These are phyloP conservation scores for Xylariaceae sp. DNA, from an alignment of 2,329 filamentous ascomycete species.

Conservation along the genomic window DNA sequence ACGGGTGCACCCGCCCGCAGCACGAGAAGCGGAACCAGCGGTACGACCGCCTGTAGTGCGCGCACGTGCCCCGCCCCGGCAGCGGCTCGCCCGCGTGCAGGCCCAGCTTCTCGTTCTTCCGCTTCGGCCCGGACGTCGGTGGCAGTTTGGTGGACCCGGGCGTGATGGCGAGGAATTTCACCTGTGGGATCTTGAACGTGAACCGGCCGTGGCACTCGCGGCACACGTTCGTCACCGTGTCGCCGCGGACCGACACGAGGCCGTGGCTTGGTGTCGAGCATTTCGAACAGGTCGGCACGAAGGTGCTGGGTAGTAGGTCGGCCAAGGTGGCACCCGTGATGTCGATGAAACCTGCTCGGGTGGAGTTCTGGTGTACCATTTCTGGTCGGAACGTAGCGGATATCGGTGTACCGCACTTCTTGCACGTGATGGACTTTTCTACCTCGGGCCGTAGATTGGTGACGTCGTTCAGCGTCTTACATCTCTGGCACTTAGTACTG, in stretches of 20 bases:
- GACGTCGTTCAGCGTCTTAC: constrained; percentile 67
- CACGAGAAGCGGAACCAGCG: constrained; percentile 63
- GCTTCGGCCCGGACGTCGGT: constrained; percentile 37
- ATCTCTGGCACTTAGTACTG: constrained; percentile 72
- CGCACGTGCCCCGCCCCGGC: constrained; percentile 47
- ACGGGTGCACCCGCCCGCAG: constrained; percentile 54
- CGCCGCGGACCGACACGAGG: constrained; percentile 67
- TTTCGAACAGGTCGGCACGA: constrained; percentile 69
- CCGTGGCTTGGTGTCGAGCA: constrained; percentile 68
- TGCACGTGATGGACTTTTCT: constrained; percentile 50
- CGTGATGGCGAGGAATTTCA: constrained; percentile 70
- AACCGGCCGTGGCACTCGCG: constrained; percentile 75
- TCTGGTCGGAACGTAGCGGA: constrained; percentile 57
- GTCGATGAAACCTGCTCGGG: constrained; percentile 74
- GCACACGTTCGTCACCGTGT: constrained; percentile 68
- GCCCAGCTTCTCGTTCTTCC: constrained; percentile 49
- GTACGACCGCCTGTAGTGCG: constrained; percentile 54
- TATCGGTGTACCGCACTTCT: constrained; percentile 52
- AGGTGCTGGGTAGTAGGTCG: constrained; percentile 74
- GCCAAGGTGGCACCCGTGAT: constrained; percentile 66
- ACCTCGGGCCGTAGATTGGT: constrained; percentile 55
- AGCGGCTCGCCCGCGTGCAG: constrained; percentile 53
- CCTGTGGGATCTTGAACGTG: constrained; percentile 70
- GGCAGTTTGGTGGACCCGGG: constrained; percentile 42
- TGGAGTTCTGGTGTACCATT: constrained; percentile 66